phyloP scores from a whole-genome alignment of 208 protist species.

The Leishmania turanica region DNA sequence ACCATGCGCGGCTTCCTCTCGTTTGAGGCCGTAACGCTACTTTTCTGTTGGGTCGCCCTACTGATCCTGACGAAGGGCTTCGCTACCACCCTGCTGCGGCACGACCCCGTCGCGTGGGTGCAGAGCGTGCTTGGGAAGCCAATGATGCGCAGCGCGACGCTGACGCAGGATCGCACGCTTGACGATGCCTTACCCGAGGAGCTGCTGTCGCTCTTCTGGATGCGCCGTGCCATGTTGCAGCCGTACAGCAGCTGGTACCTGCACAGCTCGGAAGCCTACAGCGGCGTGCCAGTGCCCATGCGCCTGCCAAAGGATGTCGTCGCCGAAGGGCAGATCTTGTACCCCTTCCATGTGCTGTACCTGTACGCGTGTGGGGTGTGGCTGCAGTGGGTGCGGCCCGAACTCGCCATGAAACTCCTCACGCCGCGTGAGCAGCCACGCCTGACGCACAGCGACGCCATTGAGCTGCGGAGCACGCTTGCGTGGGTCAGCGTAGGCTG shows the following conservation, averaged over 20 bases:
- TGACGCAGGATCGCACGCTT: neutral
- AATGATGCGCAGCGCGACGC: neutral
- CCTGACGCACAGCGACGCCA: neutral
- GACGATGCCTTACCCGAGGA: constrained; percentile 22
- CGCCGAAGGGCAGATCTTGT: constrained; percentile 29
- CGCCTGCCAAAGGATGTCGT: constrained; percentile 16
- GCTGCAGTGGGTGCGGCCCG: constrained; percentile 12
- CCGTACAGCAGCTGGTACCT: constrained; percentile 41
- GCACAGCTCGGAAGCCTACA: constrained; percentile 8
- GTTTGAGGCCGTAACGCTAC: constrained; percentile 1
- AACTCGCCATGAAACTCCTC: neutral
- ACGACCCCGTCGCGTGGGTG: neutral
- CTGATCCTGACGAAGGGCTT: neutral
- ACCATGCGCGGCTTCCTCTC: neutral
- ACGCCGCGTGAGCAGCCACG: neutral
- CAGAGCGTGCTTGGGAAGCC: neutral
- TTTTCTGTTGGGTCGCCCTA: constrained; percentile 4
- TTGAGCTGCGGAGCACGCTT: neutral
- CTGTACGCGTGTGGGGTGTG: constrained; percentile 27
- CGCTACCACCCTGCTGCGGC: neutral
- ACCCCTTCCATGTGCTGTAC: constrained; percentile 52
- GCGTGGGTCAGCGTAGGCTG: neutral
- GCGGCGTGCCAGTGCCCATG: neutral
- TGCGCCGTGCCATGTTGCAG: constrained; percentile 31
- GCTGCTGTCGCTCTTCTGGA: constrained; percentile 37